Evolutionary conservation across 2,329 filamentous ascomycete genomes (phyloP), one percentile per base, ranked within the genome.

Genomic region (Sclerotinia glacialis): DNA sequence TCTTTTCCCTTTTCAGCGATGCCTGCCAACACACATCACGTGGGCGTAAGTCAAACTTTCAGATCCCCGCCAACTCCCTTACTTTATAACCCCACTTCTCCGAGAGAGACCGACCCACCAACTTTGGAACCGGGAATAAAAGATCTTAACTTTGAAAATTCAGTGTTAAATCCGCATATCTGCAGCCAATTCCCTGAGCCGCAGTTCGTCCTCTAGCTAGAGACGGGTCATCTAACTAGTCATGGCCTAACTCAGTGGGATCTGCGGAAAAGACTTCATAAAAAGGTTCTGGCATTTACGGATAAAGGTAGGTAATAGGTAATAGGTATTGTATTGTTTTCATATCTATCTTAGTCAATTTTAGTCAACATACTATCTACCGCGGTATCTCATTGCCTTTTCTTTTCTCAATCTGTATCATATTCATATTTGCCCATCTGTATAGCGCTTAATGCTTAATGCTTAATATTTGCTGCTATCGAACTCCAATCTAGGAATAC

Each of bases 101-200:
- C 53, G 53, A 55, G 34, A 34, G 28, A 37, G 31, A n/a, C 31
- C 21, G 53, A 55, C 34, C 53, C 53, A 37, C 52, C 53, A 37
- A 40, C 12, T 34, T 28, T 16, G 26, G 28, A 64, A 23, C 26
- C 64, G 64, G 64, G 54, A 52, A 65, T 65, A 65, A 65, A 65
- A 14, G 47, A 44, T 34, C 9, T 8, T 40, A 64, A 12, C 8
- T 37, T 54, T 37, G 37, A 56, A 47, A 40, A 4, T 28, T 23
- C 42, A 16, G 53, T 50, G 21, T 49, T 49, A 50, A 58, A 50
- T 58, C 42, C 63, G 63, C 44, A 21, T 18, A 44, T 49, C 44
- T 65, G 34, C 46, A 65, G 31, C 54, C 26, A 65, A 46, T 16
- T n/a, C 14, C 37, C 37, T 40, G 37, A 16, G 37, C 37, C 37